phyloP scores from a whole-genome alignment of 176 grass and related monocot species.

The Lolium rigidum region DNA sequence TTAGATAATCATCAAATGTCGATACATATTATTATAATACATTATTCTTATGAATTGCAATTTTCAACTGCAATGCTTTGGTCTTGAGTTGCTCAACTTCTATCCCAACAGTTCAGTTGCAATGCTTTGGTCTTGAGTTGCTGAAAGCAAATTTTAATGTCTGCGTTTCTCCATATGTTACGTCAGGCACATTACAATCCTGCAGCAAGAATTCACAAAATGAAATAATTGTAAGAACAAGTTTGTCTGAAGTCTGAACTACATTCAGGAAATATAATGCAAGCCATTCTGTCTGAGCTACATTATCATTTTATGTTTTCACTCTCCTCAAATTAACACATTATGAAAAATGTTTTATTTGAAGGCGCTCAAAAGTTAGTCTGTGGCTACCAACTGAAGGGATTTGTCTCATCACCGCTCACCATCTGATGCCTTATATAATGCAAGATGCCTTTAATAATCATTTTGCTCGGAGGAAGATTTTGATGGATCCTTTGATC shows the following conservation, averaged over 20 bases:
- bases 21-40: too few species aligned
- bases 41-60: too few species aligned
- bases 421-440: conserved; percentile 62
- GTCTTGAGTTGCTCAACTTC: not conserved
- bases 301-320: conserved; percentile 24
- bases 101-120: conserved; percentile 53
- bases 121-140: conserved; percentile 59
- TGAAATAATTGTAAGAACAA: conserved; percentile 13
- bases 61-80: too few species aligned
- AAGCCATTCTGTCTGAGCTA: not conserved
- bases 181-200: conserved; percentile 40
- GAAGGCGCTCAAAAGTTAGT: conserved; percentile 32
- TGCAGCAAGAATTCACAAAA: conserved; percentile 32
- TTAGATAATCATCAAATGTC: too few species aligned
- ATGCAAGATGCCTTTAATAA: conserved; percentile 61
- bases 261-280: conserved; percentile 23
- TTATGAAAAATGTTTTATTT: not conserved
- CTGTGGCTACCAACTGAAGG: conserved; percentile 41
- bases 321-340: conserved; percentile 16
- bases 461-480: conserved; percentile 51
- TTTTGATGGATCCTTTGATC: conserved; percentile 58
- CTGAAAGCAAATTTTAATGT: conserved; percentile 53
- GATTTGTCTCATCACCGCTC: conserved; percentile 37
- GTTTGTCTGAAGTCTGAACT: conserved; percentile 15
- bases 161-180: conserved; percentile 52